phyloP scores from a whole-genome alignment of 495 filamentous ascomycete species.

The Aeminium ludgeri region DNA sequence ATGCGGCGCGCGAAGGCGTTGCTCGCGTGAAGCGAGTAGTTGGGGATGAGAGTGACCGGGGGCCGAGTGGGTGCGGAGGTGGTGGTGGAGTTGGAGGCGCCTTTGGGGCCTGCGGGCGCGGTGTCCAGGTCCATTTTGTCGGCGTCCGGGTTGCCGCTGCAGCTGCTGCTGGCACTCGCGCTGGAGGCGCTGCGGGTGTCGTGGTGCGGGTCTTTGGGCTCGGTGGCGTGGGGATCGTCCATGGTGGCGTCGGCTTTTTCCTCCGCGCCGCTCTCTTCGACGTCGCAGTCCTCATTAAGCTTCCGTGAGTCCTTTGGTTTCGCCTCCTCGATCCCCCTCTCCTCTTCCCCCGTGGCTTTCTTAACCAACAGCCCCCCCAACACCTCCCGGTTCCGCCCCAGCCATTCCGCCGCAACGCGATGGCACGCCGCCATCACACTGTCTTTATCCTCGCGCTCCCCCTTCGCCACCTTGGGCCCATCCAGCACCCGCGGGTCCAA shows the following conservation, averaged over 20 bases:
- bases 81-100: slow-evolving; percentile 1
- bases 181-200: no score
- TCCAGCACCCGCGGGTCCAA: slow-evolving; percentile 36
- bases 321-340: no score
- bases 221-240: no score
- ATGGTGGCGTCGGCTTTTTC: neutral
- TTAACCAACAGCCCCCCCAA: no score
- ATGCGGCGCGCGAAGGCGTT: slow-evolving; percentile 56
- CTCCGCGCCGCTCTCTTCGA: no score
- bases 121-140: slow-evolving; percentile 10
- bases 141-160: no score
- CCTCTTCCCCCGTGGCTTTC: no score
- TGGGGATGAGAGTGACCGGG: slow-evolving; percentile 59
- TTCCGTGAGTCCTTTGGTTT: no score
- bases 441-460: slow-evolving; percentile 4
- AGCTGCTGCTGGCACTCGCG: no score
- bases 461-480: slow-evolving; percentile 30
- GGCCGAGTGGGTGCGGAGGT: slow-evolving; percentile 2
- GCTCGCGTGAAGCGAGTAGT: slow-evolving; percentile 59
- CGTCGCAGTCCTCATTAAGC: slow-evolving; percentile 5
- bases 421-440: slow-evolving; percentile 28
- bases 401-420: slow-evolving; percentile 58
- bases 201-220: no score
- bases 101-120: neutral
- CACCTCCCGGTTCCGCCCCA: no score